A percentile compares a stretch with the other conserved stretches of the same genome.
phyloP scores from a whole-genome alignment of 1,284 basidiomycete genomes.

The Ustilago nuda region DNA sequence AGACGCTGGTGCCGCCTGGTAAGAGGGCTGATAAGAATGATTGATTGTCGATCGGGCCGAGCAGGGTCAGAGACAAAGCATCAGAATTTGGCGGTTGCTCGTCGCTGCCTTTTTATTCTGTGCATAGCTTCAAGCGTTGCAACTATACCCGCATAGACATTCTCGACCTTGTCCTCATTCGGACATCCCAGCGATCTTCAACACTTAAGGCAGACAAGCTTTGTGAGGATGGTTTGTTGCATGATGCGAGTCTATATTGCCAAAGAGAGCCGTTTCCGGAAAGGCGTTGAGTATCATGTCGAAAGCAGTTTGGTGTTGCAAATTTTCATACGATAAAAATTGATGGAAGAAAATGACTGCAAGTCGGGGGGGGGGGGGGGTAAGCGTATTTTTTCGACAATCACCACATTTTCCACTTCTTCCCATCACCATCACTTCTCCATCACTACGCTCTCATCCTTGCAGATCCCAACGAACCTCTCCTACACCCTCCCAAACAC shows the following conservation, averaged over 20 bases:
- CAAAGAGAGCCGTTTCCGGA: no score
- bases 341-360: slow-evolving; percentile 2
- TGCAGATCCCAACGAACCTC: not conserved
- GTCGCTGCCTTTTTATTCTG: not conserved
- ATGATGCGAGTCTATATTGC: not conserved
- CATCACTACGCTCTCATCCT: not conserved
- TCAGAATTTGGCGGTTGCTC: not conserved
- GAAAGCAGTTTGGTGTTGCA: slow-evolving; percentile 1
- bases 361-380: no score
- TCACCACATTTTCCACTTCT: not conserved
- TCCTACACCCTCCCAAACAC: not conserved
- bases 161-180: not conserved
- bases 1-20: slow-evolving; percentile 51
- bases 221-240: not conserved
- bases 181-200: no score
- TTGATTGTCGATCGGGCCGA: not conserved
- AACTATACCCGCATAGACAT: not conserved
- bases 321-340: slow-evolving; percentile 22
- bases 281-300: not conserved
- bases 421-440: slow-evolving; percentile 2
- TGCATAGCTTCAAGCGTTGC: not conserved
- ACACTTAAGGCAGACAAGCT: not conserved
- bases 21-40: slow-evolving; percentile 40
- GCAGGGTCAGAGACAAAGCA: not conserved
- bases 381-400: slow-evolving; percentile 6